These are phyloP conservation scores for Hypoxylon sp. DNA, from an alignment of 2,329 filamentous ascomycete species.

Conservation along the genomic window DNA sequence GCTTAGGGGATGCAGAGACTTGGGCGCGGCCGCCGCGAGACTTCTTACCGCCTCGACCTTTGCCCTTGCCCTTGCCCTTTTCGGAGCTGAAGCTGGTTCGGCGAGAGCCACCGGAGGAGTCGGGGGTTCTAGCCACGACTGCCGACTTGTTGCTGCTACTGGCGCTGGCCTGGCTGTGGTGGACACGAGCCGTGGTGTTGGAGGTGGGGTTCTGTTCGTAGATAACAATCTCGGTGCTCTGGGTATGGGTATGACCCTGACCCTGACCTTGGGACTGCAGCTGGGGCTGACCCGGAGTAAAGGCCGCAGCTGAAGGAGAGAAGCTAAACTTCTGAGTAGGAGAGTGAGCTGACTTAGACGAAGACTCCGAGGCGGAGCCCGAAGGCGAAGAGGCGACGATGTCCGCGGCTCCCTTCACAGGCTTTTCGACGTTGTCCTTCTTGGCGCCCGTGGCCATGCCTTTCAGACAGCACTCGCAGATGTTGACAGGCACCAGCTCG, in stretches of 20 bases:
- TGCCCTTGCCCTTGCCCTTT: conserved; percentile 11
- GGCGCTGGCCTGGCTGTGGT: not conserved
- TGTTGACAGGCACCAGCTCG: not conserved
- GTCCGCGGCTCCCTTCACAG: not conserved
- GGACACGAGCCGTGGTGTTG: not conserved
- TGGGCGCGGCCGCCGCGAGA: not conserved
- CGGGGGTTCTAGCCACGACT: not conserved
- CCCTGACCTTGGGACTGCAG: not conserved
- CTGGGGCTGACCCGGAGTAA: conserved; percentile 3
- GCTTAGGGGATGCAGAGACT: too few relatives aligned
- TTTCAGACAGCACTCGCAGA: not conserved
- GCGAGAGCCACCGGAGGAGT: not conserved
- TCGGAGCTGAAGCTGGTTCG: not conserved
- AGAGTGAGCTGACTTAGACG: not conserved
- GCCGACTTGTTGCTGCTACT: not conserved
- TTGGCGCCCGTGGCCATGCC: not conserved
- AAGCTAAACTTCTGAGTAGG: conserved; percentile 3
- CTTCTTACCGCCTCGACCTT: not conserved
- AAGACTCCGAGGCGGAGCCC: not conserved
- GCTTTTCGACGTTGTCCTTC: not conserved
- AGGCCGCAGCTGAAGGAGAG: conserved; percentile 9
- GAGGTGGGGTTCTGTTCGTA: not conserved
- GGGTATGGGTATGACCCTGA: not conserved
- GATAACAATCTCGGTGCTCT: not conserved
- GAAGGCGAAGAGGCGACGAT: not conserved